Evolutionary conservation across 2,329 filamentous ascomycete genomes (phyloP).

Genomic region (Verticillium nubilum): DNA sequence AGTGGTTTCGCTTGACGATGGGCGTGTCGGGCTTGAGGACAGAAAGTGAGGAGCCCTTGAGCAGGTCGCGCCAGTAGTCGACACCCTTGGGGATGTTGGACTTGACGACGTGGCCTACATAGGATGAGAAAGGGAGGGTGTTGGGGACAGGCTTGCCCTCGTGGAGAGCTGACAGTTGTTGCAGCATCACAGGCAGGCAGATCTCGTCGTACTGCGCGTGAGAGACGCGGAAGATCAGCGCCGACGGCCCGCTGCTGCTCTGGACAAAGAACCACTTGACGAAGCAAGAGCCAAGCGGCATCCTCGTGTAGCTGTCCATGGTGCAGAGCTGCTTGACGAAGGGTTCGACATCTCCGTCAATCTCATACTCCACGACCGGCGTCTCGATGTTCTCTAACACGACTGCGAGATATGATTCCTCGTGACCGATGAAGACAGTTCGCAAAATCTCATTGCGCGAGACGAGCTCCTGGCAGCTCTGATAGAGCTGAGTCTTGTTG

Average conservation of each 20-base stretch:
- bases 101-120: conserved; percentile 35
- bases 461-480: conserved; percentile 50
- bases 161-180: conserved; percentile 52
- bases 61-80: conserved; percentile 56
- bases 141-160: conserved; percentile 21
- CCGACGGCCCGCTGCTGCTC: conserved; percentile 22
- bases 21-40: conserved; percentile 32
- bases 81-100: conserved; percentile 42
- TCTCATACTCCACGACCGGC: conserved; percentile 45
- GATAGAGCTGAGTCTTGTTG: conserved; percentile 40
- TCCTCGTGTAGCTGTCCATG: conserved; percentile 48
- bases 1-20: conserved; percentile 29
- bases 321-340: conserved; percentile 50
- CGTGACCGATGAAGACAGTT: conserved; percentile 56
- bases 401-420: conserved; percentile 46
- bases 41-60: conserved; percentile 46
- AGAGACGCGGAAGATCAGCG: conserved; percentile 56
- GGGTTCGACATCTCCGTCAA: conserved; percentile 42
- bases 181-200: conserved; percentile 56
- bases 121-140: conserved; percentile 38
- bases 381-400: conserved; percentile 50
- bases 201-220: conserved; percentile 68
- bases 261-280: conserved; percentile 53
- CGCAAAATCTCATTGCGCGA: conserved; percentile 58
- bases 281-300: conserved; percentile 54